Base-by-base conservation (phyloP, 1,284 basidiomycete species). In the Ganoderma sinense region DNA sequence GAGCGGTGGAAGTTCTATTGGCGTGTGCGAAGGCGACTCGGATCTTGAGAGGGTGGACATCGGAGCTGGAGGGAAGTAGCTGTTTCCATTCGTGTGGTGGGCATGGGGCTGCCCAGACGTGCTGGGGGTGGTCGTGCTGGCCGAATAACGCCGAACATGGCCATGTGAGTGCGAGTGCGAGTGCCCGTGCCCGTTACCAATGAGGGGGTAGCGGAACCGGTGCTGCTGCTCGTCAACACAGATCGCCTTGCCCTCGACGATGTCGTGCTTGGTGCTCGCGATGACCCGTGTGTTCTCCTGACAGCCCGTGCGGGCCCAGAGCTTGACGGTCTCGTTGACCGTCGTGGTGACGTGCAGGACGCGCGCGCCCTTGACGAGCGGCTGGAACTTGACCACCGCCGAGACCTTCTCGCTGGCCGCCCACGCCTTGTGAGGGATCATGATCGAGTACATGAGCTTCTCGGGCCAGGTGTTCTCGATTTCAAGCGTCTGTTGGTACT, bases 381-480 rank as follows among this genome's bases (percentile, higher is more conserved):
- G 96, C 64, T 91, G 91, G 78, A 97, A 95, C 80, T 97, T 97
- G 81, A 96, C 87, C 26, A 93, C 84, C 0, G 94, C 91, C 0
- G 91, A 92, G 67, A 97, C 84, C 18, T 86, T 87, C 80, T 97
- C 96, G 6, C 96, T 96, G 0, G 92, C 94, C 0, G 95, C 94
- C 89, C 94, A 98, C 0, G 96, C 97, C 79, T 95, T 96, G 84
- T 95, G 93, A 0, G 94, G 94, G 58, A 96, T 81, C 84, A 93
- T 89, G 76, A 97, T 89, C 8, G 92, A 91, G 81, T 97, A 97
- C 94, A 96, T 96, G 80, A 97, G 84, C 83, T 97, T 98, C 51
- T 94, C 93, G 0, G 97, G 96, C 97, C 97, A 98, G 16, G 95
- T 97, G 80, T 97, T 97, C 81, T 97, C 96, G 72, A 94, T 92